phyloP scores from a whole-genome alignment of 257 asterid genomes.

The Petrea volubilis region DNA sequence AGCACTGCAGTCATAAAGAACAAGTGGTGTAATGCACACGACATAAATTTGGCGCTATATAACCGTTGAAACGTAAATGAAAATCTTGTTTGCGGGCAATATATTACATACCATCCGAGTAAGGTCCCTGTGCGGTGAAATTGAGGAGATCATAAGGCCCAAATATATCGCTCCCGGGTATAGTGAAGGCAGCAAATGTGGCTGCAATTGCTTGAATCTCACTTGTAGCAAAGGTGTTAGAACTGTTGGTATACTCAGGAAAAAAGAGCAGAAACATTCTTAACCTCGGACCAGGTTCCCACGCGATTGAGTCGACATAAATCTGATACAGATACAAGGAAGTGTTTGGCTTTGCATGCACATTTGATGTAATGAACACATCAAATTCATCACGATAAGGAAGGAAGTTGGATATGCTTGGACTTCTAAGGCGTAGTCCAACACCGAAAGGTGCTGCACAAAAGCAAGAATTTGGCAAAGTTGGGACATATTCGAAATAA shows the following conservation, averaged over 20 bases:
- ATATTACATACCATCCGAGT: slow-evolving; percentile 23
- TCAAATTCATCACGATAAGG: slow-evolving; percentile 30
- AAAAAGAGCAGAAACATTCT: slow-evolving; percentile 43
- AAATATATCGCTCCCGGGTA: slow-evolving; percentile 39
- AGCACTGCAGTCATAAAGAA: slow-evolving; percentile 30
- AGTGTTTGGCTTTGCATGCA: slow-evolving; percentile 16
- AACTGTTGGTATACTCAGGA: slow-evolving; percentile 30
- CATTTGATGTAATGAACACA: slow-evolving; percentile 24
- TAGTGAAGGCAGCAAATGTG: slow-evolving; percentile 39
- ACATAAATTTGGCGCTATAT: no score
- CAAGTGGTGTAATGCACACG: slow-evolving; percentile 2
- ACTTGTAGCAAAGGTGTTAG: slow-evolving; percentile 25
- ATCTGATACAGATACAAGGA: slow-evolving; percentile 32
- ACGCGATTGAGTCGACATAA: slow-evolving; percentile 36
- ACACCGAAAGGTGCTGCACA: slow-evolving; percentile 63
- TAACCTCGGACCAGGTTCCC: slow-evolving; percentile 59
- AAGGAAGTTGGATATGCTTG: slow-evolving; percentile 45
- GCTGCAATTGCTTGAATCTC: slow-evolving; percentile 38
- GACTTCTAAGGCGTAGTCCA: slow-evolving; percentile 52
- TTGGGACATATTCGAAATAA: slow-evolving; percentile 34
- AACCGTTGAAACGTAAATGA: no score
- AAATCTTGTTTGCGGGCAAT: slow-evolving; percentile 17
- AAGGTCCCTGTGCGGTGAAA: slow-evolving; percentile 47
- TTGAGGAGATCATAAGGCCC: slow-evolving; percentile 63
- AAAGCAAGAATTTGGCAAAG: slow-evolving; percentile 39